Conservation (phyloP, 331 rosid species). For the Rhamnella rubrinervis region DNA sequence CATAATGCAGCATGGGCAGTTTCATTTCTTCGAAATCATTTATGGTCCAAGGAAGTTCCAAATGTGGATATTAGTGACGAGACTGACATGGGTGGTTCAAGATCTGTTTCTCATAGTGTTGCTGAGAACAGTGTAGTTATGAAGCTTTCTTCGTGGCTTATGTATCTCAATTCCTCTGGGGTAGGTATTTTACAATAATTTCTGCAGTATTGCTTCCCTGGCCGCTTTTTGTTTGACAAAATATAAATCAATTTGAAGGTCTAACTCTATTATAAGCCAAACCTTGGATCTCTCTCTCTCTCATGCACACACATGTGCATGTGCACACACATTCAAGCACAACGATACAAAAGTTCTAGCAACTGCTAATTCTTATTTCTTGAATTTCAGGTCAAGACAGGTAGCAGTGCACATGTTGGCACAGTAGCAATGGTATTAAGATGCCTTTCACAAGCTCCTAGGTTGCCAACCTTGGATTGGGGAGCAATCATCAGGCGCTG, state of each 20-base stretch:
- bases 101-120: slow-evolving; percentile 56
- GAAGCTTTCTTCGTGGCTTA: slow-evolving; percentile 71
- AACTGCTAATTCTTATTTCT: slow-evolving; percentile 24
- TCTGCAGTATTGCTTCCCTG: neutral
- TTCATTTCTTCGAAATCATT: slow-evolving; percentile 63
- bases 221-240: neutral
- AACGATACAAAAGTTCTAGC: slow-evolving; percentile 5
- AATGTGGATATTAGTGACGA: slow-evolving; percentile 34
- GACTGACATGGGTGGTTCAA: slow-evolving; percentile 40
- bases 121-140: slow-evolving; percentile 66
- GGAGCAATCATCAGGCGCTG: slow-evolving; percentile 79
- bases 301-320: too few relatives aligned
- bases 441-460: slow-evolving; percentile 92
- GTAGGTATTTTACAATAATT: slow-evolving; percentile 39
- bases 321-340: too few relatives aligned
- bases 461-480: slow-evolving; percentile 90
- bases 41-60: slow-evolving; percentile 59
- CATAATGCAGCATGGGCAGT: slow-evolving; percentile 90
- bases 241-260: too few relatives aligned
- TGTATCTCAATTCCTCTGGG: slow-evolving; percentile 53
- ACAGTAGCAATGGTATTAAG: slow-evolving; percentile 52
- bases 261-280: too few relatives aligned
- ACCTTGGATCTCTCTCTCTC: too few relatives aligned
- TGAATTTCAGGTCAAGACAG: slow-evolving; percentile 45
- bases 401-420: slow-evolving; percentile 31